These are phyloP conservation scores for Yamadazyma phyllophila DNA, from an alignment of 805 yeast species.

Conservation along the genomic window DNA sequence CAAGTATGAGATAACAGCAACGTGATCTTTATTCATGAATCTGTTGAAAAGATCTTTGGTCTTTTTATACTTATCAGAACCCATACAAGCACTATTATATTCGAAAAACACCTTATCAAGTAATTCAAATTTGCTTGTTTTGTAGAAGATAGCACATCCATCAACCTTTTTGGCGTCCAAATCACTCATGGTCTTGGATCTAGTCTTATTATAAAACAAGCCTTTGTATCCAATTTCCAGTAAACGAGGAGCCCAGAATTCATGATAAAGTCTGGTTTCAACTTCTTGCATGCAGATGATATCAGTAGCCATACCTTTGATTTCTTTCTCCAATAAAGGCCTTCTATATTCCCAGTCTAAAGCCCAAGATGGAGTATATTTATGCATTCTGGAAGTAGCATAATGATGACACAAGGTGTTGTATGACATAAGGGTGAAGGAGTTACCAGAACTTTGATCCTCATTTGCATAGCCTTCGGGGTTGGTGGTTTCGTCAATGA, in stretches of 20 bases:
- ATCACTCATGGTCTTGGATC: conserved; percentile 87
- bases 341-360: conserved; percentile 89
- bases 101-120: conserved; percentile 74
- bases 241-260: conserved; percentile 79
- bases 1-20: conserved; percentile 75
- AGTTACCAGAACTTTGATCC: conserved; percentile 25
- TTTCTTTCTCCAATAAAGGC: conserved; percentile 70
- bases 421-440: conserved; percentile 80
- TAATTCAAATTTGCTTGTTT: conserved; percentile 63
- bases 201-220: conserved; percentile 78
- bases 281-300: conserved; percentile 93
- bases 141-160: conserved; percentile 96
- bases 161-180: conserved; percentile 86
- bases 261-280: conserved; percentile 81
- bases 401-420: conserved; percentile 94
- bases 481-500: conserved; percentile 31
- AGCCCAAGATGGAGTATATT: conserved; percentile 97
- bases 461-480: conserved; percentile 33
- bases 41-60: conserved; percentile 94
- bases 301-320: conserved; percentile 64
- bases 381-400: conserved; percentile 89
- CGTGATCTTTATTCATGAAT: conserved; percentile 92
- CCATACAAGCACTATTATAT: conserved; percentile 77
- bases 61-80: conserved; percentile 82
- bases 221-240: conserved; percentile 75